Percentiles rank a stretch among this genome's conserved stretches.
These are phyloP conservation scores for Geosiphon pyriformis DNA, from an alignment of 192 early-diverging fungal genomes.

Conservation along the genomic window DNA sequence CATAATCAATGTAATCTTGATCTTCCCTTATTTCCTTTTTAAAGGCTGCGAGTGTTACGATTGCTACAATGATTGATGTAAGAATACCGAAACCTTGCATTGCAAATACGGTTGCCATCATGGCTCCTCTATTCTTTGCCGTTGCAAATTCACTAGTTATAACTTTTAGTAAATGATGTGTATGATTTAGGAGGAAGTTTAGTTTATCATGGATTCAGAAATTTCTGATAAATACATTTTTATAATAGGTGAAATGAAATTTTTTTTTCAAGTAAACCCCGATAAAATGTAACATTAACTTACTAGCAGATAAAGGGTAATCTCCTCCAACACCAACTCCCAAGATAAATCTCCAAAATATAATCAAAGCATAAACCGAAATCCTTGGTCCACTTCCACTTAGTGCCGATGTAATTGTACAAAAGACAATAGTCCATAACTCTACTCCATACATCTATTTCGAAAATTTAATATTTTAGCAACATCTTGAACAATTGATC, in stretches of 20 bases:
- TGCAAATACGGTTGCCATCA: conserved; percentile 83
- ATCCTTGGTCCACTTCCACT: conserved; percentile 62
- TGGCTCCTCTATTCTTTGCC: conserved; percentile 67
- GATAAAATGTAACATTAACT: too few species aligned
- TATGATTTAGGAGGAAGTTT: neutral
- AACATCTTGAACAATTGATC: neutral
- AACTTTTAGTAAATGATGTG: conserved; percentile 67
- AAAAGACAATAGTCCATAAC: conserved; percentile 86
- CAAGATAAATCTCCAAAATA: conserved; percentile 85
- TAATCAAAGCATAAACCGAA: conserved; percentile 53
- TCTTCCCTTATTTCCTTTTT: conserved; percentile 59
- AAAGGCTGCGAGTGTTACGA: conserved; percentile 64
- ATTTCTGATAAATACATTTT: neutral
- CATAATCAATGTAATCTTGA: conserved; percentile 66
- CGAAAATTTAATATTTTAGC: neutral
- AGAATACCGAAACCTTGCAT: conserved; percentile 88
- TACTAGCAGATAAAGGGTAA: conserved; percentile 84
- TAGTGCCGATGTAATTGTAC: conserved; percentile 76
- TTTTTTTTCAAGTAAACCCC: neutral
- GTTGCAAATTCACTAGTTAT: conserved; percentile 89
- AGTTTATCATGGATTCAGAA: too few species aligned
- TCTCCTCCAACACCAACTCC: conserved; percentile 93
- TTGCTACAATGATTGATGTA: conserved; percentile 61
- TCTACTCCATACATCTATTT: conserved; percentile 76
- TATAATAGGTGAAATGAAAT: neutral